A percentile compares a stretch with the other conserved stretches of the same genome.
Conservation (phyloP, 2,329 filamentous ascomycete species). For the Sphaerulina populicola region DNA sequence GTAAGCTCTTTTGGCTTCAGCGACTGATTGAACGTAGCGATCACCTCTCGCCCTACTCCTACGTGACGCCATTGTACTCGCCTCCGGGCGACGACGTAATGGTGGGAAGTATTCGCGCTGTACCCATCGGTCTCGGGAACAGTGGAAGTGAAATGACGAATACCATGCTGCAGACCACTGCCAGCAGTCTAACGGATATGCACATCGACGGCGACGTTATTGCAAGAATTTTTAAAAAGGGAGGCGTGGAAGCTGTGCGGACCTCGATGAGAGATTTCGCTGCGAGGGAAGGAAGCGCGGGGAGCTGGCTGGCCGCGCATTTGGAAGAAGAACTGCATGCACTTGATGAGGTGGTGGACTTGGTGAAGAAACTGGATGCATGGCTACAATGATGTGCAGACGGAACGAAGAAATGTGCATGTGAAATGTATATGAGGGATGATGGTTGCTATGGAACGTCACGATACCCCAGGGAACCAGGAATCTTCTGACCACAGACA, state of each 20-base stretch:
- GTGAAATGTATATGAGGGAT: not conserved
- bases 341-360: conserved; percentile 20
- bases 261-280: conserved; percentile 19
- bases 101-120: conserved; percentile 13
- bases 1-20: conserved; percentile 64
- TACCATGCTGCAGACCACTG: conserved; percentile 17
- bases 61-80: conserved; percentile 14
- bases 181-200: conserved; percentile 20
- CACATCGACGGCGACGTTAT: conserved; percentile 41
- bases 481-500: not conserved
- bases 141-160: conserved; percentile 19
- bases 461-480: conserved; percentile 2
- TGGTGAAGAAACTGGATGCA: conserved; percentile 20
- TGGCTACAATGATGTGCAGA: conserved; percentile 16
- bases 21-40: conserved; percentile 45
- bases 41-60: conserved; percentile 26
- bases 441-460: not conserved
- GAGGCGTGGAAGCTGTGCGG: conserved; percentile 21
- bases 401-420: not conserved
- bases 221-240: conserved; percentile 28
- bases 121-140: conserved; percentile 24
- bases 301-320: conserved; percentile 29
- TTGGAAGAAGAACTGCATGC: conserved; percentile 24
- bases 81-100: conserved; percentile 8
- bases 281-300: conserved; percentile 21